phyloP scores from a whole-genome alignment of 1,284 basidiomycete genomes.

The Naganishia sp. region DNA sequence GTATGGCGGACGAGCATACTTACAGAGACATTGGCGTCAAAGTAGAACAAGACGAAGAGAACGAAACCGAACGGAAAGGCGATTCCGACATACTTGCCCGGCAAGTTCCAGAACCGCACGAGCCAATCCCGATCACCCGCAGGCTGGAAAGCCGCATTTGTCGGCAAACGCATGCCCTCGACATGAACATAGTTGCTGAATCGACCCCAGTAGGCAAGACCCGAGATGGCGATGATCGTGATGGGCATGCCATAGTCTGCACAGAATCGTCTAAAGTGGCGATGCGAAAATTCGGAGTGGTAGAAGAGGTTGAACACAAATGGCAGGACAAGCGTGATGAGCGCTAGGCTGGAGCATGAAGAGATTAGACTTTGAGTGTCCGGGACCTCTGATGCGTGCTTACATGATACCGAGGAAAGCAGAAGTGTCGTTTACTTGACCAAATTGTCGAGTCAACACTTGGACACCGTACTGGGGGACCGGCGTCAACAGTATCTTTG shows the following conservation, averaged over 20 bases:
- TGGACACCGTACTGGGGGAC: conserved; percentile 74
- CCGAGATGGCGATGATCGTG: conserved; percentile 70
- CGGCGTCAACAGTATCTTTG: not conserved
- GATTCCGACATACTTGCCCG: conserved; percentile 83
- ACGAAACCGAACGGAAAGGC: conserved; percentile 59
- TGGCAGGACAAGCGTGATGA: conserved; percentile 71
- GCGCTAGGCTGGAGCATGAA: conserved; percentile 61
- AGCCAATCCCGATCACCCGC: conserved; percentile 78
- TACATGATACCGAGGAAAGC: conserved; percentile 66
- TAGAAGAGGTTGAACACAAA: conserved; percentile 73
- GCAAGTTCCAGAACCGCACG: conserved; percentile 86
- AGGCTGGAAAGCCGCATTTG: conserved; percentile 68
- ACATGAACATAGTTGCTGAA: conserved; percentile 62
- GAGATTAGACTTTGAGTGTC: not conserved
- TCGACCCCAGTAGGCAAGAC: conserved; percentile 79
- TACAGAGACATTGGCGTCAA: conserved; percentile 55
- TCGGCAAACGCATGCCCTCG: conserved; percentile 68
- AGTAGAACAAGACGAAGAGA: conserved; percentile 57
- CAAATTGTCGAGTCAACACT: conserved; percentile 73
- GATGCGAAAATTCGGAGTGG: conserved; percentile 66
- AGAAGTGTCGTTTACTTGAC: conserved; percentile 58
- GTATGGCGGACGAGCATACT: conserved; percentile 55
- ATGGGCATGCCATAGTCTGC: conserved; percentile 89
- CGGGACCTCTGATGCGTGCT: conserved; percentile 27
- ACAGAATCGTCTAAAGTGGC: conserved; percentile 70